A percentile compares a stretch with the other conserved stretches of the same genome.
Conservation (phyloP, 345 rosid genomes). For the Linum lewisii region DNA sequence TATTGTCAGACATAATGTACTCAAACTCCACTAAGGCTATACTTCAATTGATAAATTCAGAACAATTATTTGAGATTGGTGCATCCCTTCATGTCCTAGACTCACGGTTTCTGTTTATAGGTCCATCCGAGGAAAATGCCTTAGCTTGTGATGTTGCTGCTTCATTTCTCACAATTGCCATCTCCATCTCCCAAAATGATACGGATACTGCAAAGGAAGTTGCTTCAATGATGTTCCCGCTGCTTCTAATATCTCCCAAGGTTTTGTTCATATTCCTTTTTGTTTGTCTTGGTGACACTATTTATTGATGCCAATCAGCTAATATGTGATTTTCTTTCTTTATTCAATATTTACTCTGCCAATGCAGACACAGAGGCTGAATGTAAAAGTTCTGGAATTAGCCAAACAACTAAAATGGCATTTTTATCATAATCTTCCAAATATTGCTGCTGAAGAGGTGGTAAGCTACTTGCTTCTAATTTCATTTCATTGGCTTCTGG, state of each 20-base stretch:
- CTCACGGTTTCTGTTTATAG: constrained; percentile 27
- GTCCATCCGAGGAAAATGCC: constrained; percentile 34
- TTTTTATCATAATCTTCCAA: constrained; percentile 44
- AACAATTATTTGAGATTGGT: neutral
- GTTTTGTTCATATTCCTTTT: constrained; percentile 21
- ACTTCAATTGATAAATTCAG: neutral
- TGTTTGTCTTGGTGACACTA: constrained; percentile 2
- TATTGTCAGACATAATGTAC: neutral
- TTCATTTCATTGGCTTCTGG: neutral
- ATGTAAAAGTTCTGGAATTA: constrained; percentile 45
- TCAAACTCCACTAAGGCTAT: neutral
- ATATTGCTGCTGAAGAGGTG: constrained; percentile 34
- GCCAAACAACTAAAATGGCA: constrained; percentile 58
- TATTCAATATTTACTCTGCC: constrained; percentile 8
- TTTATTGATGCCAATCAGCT: constrained; percentile 1
- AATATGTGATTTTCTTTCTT: neutral
- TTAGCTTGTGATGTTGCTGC: constrained; percentile 49
- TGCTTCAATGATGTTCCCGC: constrained; percentile 63
- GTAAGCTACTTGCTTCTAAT: constrained; percentile 22
- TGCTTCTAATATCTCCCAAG: constrained; percentile 65
- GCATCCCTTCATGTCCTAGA: neutral
- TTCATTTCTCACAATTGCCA: constrained; percentile 44
- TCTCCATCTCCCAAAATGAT: constrained; percentile 32
- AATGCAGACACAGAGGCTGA: constrained; percentile 58
- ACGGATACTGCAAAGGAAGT: constrained; percentile 40